Evolutionary conservation across 495 filamentous ascomycete genomes (phyloP).

Genomic region (Penicillium ucsense): DNA sequence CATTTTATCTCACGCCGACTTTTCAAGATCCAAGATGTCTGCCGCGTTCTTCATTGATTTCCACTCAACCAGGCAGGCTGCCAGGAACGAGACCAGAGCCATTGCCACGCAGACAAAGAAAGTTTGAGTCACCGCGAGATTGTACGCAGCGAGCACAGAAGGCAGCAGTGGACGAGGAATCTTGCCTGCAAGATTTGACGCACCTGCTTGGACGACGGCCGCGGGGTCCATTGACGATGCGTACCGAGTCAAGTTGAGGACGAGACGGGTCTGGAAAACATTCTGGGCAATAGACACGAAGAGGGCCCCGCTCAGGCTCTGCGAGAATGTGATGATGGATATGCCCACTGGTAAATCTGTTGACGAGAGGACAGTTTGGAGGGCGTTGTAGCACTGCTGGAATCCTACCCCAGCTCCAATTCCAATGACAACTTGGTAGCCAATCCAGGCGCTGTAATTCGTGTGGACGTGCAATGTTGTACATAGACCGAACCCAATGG

Average conservation of each 20-base stretch:
- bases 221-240: slow-evolving; percentile 43
- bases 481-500: slow-evolving; percentile 62
- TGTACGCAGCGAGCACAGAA: slow-evolving; percentile 59
- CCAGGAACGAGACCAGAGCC: slow-evolving; percentile 49
- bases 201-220: slow-evolving; percentile 51
- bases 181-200: slow-evolving; percentile 48
- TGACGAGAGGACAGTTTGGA: slow-evolving; percentile 53
- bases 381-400: slow-evolving; percentile 59
- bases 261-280: slow-evolving; percentile 63
- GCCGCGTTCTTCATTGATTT: slow-evolving; percentile 47
- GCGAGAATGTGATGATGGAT: slow-evolving; percentile 57
- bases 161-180: slow-evolving; percentile 39
- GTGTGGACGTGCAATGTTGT: slow-evolving; percentile 53
- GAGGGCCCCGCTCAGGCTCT: slow-evolving; percentile 62
- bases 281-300: slow-evolving; percentile 71
- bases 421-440: slow-evolving; percentile 64
- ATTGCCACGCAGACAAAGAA: slow-evolving; percentile 63
- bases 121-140: slow-evolving; percentile 51
- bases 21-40: neutral
- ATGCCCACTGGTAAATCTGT: slow-evolving; percentile 59
- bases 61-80: slow-evolving; percentile 59
- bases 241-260: slow-evolving; percentile 41
- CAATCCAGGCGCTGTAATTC: slow-evolving; percentile 52
- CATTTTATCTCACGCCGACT: neutral
- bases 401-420: slow-evolving; percentile 59